phyloP scores from a whole-genome alignment of 352 stramenopile species.

The Globisporangium megalacanthum region DNA sequence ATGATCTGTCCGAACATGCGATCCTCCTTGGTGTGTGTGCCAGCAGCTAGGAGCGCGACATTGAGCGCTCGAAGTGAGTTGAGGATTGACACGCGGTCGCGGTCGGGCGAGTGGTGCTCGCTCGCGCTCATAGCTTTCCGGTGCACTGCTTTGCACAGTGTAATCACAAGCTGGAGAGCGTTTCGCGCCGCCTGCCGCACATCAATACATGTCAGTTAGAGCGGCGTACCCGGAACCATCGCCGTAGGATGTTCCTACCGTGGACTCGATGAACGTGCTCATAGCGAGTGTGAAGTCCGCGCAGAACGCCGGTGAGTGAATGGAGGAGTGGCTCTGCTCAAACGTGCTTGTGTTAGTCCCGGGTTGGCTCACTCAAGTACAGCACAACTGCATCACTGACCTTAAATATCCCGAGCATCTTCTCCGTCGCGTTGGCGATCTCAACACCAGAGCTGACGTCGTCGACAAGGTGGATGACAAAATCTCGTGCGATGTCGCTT shows the following conservation, averaged over 20 bases:
- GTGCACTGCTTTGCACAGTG: conserved; percentile 65
- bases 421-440: conserved; percentile 61
- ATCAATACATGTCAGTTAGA: background rate
- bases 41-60: conserved; percentile 53
- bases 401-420: conserved; percentile 71
- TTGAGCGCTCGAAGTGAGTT: conserved; percentile 72
- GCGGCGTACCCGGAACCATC: too few species aligned
- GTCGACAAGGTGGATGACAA: conserved; percentile 52
- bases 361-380: too few species aligned
- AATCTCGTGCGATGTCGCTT: conserved; percentile 25
- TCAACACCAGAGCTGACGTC: conserved; percentile 58
- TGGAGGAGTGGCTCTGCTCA: conserved; percentile 59
- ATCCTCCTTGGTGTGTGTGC: conserved; percentile 41
- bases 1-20: conserved; percentile 70
- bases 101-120: conserved; percentile 27
- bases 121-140: conserved; percentile 33
- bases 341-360: too few species aligned
- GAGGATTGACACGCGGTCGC: conserved; percentile 51
- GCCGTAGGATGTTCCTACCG: background rate
- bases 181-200: conserved; percentile 56
- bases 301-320: conserved; percentile 65
- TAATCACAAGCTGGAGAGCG: conserved; percentile 67
- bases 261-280: conserved; percentile 18
- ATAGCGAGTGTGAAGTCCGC: conserved; percentile 41
- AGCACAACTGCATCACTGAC: conserved; percentile 15